Evolutionary conservation across 768 basidiomycete species (phyloP), one percentile per base, ranked within the genome.

Genomic region (Leccinum obscurum): DNA sequence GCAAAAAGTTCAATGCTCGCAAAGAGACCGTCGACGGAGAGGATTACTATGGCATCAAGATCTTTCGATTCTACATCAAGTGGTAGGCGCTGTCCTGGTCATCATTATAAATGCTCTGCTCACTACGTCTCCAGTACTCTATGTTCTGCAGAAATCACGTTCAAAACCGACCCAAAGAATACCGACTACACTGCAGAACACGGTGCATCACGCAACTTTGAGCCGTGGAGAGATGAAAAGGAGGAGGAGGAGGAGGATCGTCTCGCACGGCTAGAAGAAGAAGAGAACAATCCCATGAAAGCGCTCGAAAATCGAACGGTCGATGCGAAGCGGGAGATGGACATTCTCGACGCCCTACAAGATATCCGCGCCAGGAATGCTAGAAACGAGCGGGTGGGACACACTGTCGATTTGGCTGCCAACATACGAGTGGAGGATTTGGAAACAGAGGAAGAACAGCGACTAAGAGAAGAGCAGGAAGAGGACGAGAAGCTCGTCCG

Each of bases 121-220:
- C 49, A 80, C 52, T 22, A 10, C 24, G 13, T 32, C 7, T 53
- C 3, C 65, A 96, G 96, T 69, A 95, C 95, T 14, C 77, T 95
- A 41, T 99, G 97, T 72, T 97, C 95, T 3, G 91, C 96, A 9
- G 97, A 99, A 73, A 98, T 99, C 65, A 98, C 97, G 0, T 99
- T 99, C 87, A 98, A 98, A 76, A 99, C 97, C 0, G 96, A 99
- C 72, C 96, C 96, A 20, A 96, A 96, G 82, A 95, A 97, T 71
- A 95, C 95, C 1, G 94, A 96, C 72, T 96, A 96, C 66, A 46
- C 81, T 20, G 93, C 93, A 48, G 96, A 99, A 76, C 96, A 98
- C 70, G 97, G 97, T 32, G 97, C 97, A 30, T 94, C 92, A 4
- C 86, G 97, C 5, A 99, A 98, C 72, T 98, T 98, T 70, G 97